Conservation (phyloP, 495 filamentous ascomycete species). For the Xylaria palmicola region DNA sequence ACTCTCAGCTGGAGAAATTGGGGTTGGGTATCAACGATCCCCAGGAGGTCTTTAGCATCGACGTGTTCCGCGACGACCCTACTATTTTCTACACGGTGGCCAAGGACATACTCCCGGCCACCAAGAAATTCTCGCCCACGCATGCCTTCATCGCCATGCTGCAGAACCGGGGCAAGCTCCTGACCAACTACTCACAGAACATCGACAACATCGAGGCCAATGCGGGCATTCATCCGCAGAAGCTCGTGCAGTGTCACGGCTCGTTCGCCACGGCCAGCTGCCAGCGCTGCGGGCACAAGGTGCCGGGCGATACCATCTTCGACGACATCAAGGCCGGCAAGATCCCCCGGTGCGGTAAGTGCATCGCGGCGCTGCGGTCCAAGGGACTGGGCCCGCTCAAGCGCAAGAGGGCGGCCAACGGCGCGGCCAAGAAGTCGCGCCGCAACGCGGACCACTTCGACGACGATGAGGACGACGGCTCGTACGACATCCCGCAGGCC, state of each 20-base stretch:
- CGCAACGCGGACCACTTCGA: conserved; percentile 49
- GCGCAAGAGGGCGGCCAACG: conserved; percentile 71
- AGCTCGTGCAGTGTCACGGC: conserved; percentile 94
- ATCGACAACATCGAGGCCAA: conserved; percentile 95
- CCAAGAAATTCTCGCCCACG: conserved; percentile 74
- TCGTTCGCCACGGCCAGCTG: conserved; percentile 92
- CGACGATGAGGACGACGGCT: conserved; percentile 64
- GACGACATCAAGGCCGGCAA: conserved; percentile 71
- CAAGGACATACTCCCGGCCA: conserved; percentile 81
- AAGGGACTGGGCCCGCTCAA: conserved; percentile 46
- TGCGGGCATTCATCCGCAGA: conserved; percentile 78
- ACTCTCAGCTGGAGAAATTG: conserved; percentile 74
- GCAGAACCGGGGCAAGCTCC: conserved; percentile 82
- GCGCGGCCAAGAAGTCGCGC: conserved; percentile 60
- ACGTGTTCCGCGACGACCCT: conserved; percentile 81
- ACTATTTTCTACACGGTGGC: conserved; percentile 90
- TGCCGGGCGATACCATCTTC: conserved; percentile 76
- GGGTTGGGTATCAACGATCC: conserved; percentile 69
- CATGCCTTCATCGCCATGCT: conserved; percentile 96
- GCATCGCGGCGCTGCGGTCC: conserved; percentile 39
- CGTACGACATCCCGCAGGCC: conserved; percentile 65
- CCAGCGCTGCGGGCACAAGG: conserved; percentile 73
- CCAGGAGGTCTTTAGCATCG: conserved; percentile 92
- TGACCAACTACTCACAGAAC: conserved; percentile 98
- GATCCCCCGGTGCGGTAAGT: conserved; percentile 63